phyloP scores from a whole-genome alignment of 192 early-diverging fungal genomes.

The Oehlia diaphana region DNA sequence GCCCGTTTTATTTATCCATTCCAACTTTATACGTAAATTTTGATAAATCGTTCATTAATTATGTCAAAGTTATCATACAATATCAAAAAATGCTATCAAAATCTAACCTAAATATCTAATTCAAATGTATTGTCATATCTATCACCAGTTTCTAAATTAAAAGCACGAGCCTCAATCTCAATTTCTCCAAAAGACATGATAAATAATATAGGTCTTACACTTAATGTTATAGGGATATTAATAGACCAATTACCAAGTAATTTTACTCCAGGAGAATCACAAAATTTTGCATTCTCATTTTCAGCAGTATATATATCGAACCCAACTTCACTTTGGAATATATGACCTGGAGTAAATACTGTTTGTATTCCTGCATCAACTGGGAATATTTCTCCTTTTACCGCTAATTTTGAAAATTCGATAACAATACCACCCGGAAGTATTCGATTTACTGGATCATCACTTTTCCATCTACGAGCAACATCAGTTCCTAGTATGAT shows the following conservation, averaged over 20 bases:
- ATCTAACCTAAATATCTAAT: neutral
- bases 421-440: neutral
- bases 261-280: neutral
- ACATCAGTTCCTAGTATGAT: neutral
- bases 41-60: too few relatives aligned
- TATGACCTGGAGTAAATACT: neutral
- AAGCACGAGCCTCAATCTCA: neutral
- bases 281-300: neutral
- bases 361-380: neutral
- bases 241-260: slow-evolving; percentile 3
- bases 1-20: too few relatives aligned
- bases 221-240: neutral
- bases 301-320: neutral
- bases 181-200: slow-evolving; percentile 1
- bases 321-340: neutral
- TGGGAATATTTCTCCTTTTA: neutral
- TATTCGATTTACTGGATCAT: neutral
- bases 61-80: too few relatives aligned
- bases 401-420: neutral
- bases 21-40: too few relatives aligned
- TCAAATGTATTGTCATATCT: slow-evolving; percentile 9
- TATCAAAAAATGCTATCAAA: too few relatives aligned
- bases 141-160: neutral
- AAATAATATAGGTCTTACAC: neutral
- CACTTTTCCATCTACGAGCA: neutral